Evolutionary conservation across 2,329 filamentous ascomycete species (phyloP).

Genomic region (Capronia epimyces): DNA sequence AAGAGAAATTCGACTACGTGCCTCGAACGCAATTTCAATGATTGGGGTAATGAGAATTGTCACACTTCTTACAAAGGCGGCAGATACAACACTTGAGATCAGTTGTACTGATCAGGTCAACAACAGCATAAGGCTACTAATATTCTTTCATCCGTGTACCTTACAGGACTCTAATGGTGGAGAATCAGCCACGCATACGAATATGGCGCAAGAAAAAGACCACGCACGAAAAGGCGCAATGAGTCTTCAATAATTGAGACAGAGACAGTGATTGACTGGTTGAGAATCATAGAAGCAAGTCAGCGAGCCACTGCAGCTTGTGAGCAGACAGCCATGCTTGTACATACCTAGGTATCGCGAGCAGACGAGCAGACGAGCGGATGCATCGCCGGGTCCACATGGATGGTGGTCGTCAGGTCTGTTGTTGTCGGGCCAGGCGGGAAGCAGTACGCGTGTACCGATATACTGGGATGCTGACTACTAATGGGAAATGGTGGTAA

Average conservation of each 20-base stretch:
- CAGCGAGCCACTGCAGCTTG: background rate
- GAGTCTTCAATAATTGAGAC: background rate
- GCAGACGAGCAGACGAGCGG: background rate
- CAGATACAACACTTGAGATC: background rate
- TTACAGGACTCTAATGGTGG: conserved; percentile 1
- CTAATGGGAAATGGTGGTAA: background rate
- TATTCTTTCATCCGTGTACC: conserved; percentile 6
- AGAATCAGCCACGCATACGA: conserved; percentile 11
- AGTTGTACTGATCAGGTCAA: background rate
- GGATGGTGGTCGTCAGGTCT: background rate
- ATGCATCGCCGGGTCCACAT: background rate
- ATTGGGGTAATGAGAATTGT: background rate
- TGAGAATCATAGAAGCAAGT: background rate
- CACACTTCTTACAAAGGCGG: background rate
- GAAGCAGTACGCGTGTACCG: background rate
- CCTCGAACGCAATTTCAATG: background rate
- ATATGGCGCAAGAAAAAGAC: background rate
- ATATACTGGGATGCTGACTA: background rate
- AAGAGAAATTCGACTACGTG: background rate
- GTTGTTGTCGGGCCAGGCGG: background rate
- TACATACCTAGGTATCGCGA: background rate
- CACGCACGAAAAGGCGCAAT: background rate
- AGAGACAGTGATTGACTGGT: background rate
- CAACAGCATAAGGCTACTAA: conserved; percentile 2
- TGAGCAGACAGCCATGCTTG: background rate